phyloP scores from a whole-genome alignment of 805 yeast species.

The Lipomyces chichibuensis region DNA sequence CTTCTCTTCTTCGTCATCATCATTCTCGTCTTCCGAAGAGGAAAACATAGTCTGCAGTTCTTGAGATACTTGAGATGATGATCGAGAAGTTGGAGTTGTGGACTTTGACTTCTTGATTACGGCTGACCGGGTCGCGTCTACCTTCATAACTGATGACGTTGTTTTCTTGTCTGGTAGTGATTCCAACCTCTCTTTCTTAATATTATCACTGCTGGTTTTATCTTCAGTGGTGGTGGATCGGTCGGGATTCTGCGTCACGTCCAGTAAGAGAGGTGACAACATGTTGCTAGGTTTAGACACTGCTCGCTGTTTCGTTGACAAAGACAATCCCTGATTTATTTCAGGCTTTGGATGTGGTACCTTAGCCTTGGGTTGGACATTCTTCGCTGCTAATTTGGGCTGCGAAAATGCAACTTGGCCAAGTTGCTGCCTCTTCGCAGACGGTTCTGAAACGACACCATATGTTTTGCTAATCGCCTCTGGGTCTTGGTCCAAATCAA shows the following conservation, averaged over 20 bases:
- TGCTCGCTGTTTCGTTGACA: neutral
- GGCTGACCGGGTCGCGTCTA: neutral
- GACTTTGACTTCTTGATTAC: neutral
- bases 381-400: constrained; percentile 3
- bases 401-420: constrained; percentile 7
- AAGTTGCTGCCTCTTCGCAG: constrained; percentile 4
- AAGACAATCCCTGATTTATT: neutral
- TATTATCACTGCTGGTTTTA: neutral
- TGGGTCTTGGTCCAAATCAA: constrained; percentile 13
- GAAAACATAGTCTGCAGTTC: constrained; percentile 18
- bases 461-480: constrained; percentile 8
- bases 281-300: neutral
- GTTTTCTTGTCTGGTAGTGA: neutral
- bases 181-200: neutral
- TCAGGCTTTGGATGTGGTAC: constrained; percentile 13
- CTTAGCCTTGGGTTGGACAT: constrained; percentile 13
- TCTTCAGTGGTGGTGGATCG: neutral
- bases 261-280: neutral
- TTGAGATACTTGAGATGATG: neutral
- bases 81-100: neutral
- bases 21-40: constrained; percentile 15
- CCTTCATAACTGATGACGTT: neutral
- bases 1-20: constrained; percentile 5
- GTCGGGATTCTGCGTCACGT: neutral
- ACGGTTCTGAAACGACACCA: constrained; percentile 4